Percentiles rank a stretch among this genome's conserved stretches.
Conservation (phyloP, 2,329 filamentous ascomycete species). For the Hypocreales sp. region DNA sequence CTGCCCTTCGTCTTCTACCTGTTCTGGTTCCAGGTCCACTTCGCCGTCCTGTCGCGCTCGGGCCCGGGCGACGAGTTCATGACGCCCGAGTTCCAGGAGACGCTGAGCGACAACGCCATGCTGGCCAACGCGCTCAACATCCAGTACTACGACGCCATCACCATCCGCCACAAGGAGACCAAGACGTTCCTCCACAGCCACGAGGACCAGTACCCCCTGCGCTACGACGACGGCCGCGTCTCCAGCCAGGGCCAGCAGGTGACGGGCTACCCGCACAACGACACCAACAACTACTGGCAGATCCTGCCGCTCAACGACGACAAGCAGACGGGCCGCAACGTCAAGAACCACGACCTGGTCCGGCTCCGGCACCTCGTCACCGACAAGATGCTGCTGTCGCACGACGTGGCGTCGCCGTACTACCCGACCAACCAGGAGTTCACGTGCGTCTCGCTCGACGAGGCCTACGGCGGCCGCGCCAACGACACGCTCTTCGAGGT, state of each 20-base stretch:
- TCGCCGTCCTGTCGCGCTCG: slow-evolving; percentile 72
- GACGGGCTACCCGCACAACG: slow-evolving; percentile 93
- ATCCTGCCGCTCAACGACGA: slow-evolving; percentile 57
- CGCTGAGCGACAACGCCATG: slow-evolving; percentile 88
- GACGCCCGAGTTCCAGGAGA: slow-evolving; percentile 96
- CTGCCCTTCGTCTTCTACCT: slow-evolving; percentile 96
- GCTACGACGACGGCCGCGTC: slow-evolving; percentile 93
- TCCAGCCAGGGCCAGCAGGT: slow-evolving; percentile 97
- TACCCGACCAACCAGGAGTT: slow-evolving; percentile 98
- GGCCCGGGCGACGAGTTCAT: slow-evolving; percentile 98
- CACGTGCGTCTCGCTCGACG: slow-evolving; percentile 60
- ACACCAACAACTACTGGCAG: slow-evolving; percentile 98
- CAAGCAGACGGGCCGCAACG: slow-evolving; percentile 41
- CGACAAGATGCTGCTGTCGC: slow-evolving; percentile 72
- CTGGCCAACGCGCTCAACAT: slow-evolving; percentile 72
- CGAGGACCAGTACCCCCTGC: slow-evolving; percentile 71
- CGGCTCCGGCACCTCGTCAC: slow-evolving; percentile 79
- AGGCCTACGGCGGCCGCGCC: slow-evolving; percentile 56
- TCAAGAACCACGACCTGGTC: slow-evolving; percentile 74
- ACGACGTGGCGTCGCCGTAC: slow-evolving; percentile 93
- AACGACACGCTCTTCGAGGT: slow-evolving; percentile 93
- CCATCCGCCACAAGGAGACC: slow-evolving; percentile 90
- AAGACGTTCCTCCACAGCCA: slow-evolving; percentile 95
- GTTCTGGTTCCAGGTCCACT: slow-evolving; percentile 99
- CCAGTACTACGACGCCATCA: slow-evolving; percentile 79